Evolutionary conservation across 305 asterid species (phyloP), one percentile per base, ranked within the genome.

Genomic region (Striga hermonthica): DNA sequence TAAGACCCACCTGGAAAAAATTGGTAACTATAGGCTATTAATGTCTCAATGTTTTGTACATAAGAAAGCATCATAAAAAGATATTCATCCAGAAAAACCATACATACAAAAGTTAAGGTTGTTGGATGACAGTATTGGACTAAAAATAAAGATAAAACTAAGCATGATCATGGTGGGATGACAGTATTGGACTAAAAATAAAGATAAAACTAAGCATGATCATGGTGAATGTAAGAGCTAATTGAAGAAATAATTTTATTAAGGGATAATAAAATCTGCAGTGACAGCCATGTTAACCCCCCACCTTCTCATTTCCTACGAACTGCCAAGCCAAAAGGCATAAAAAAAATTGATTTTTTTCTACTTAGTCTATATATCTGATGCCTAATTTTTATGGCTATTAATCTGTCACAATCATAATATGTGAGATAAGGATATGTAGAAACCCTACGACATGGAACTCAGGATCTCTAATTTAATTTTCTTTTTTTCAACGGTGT

Each of bases 1-100:
- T 93, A 58, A 90, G 90, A 72, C 99, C 99, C 47, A 88, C 95
- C 99, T 93, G 78, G 49, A 68, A 69, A 65, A 14, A 12, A 43
- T 11, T 13, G 50, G 4, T 69, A 64, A 45, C 60, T 67, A 44
- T 22, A 68, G 41, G 35, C 9, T 28, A 75, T 67, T 62, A 48
- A 71, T 61, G 47, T 75, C 72, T 60, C 56, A 10, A 55, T n/a
- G 9, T 36, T 49, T 14, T 9, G 31, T 28, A 52, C 31, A 35
- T 4, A 57, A 40, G 54, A 48, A 62, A 56, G 14, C 7, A 48
- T 34, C 68, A 66, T 52, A 36, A 16, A 64, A 22, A 48, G 39
- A 49, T 62, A 35, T 41, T 56, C 53, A n/a, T 62, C 31, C 2
- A 22, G 31, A 22, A 22, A 22, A 22, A 22, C 54, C 70, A 9